Base-by-base conservation (phyloP, 176 grass and related monocot species). In the Triticum aestivum region DNA sequence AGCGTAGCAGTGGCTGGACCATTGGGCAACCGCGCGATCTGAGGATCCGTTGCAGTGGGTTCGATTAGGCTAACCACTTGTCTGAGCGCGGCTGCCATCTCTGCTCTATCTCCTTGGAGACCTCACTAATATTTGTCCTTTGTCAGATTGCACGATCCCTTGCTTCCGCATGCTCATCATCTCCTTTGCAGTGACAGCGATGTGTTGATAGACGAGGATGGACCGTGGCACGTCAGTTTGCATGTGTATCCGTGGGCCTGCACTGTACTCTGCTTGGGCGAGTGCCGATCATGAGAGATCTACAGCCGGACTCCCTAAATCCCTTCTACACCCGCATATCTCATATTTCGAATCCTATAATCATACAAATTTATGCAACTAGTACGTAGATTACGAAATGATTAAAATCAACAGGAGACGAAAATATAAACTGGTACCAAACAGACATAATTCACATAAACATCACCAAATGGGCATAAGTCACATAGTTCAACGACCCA, bases 121-220 rank as follows among this genome's bases (percentile, higher is more conserved):
- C 61, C 44, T 85, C 83, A 86, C 83, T 89, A 61, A 38, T 74
- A 73, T 89, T 49, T 77, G 88, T 89, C 88, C 73, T 62, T 52
- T 23, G 29, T 78, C 83, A 80, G 45, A 37, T 70, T 13, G 63
- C 64, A 27, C 58, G 34, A 21, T 32, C 42, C 42, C 11, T 42
- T 5, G 3, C 42, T 65, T 58, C 73, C 27, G 44, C 27, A 39
- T 2, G 18, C 20, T 45, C 70, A 24, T 78, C 54, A 72, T 58
- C 14, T 17, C 21, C 27, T 59, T 49, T 77, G 29, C 49, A 34
- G 3, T 69, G 54, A 32, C 52, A 56, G 54, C 38, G 27, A 49
- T 79, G 73, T 75, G 45, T 8, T 52, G 73, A 14, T 18, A 24
- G 45, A 14, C 6, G 44, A 8, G 27, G 9, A 30, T 5, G 44